These are phyloP conservation scores for Apiotrichum porosum DNA, from an alignment of 1,284 basidiomycete genomes.

Conservation along the genomic window DNA sequence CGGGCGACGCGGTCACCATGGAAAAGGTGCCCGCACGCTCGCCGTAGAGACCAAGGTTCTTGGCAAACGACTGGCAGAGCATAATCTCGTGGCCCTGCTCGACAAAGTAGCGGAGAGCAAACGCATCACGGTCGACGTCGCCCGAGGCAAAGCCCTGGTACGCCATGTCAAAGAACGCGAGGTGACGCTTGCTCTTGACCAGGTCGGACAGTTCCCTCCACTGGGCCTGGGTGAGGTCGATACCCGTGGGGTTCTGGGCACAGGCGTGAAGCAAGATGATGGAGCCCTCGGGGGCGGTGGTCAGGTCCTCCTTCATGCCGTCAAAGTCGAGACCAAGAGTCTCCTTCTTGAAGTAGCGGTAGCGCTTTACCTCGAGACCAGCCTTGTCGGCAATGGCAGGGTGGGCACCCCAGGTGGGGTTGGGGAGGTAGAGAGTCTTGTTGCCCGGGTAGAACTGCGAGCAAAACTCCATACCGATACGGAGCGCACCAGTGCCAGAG, in stretches of 20 bases:
- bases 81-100: constrained; percentile 79
- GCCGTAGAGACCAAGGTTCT: constrained; percentile 98
- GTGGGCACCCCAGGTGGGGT: constrained; percentile 97
- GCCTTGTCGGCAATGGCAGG: constrained; percentile 62
- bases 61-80: constrained; percentile 91
- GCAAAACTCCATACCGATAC: constrained; percentile 92
- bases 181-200: constrained; percentile 60
- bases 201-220: constrained; percentile 90
- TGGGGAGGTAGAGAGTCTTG: constrained; percentile 87
- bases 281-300: constrained; percentile 53
- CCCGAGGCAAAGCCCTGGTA: constrained; percentile 96
- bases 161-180: constrained; percentile 65
- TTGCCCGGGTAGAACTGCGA: constrained; percentile 74
- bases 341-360: constrained; percentile 81
- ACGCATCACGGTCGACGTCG: constrained; percentile 81
- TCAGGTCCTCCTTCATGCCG: constrained; percentile 80
- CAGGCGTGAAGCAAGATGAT: constrained; percentile 57
- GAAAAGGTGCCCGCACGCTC: constrained; percentile 97
- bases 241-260: constrained; percentile 89
- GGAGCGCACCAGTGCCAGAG: constrained; percentile 94
- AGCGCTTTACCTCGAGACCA: constrained; percentile 76
- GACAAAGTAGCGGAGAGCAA: constrained; percentile 92
- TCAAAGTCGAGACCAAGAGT: constrained; percentile 90
- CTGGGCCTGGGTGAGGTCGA: constrained; percentile 90
- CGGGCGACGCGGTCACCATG: constrained; percentile 64